Percentiles rank a stretch among this genome's conserved stretches.
Evolutionary conservation across 2,329 filamentous ascomycete genomes (phyloP).

Genomic region (Pestalotiopsis sp.): DNA sequence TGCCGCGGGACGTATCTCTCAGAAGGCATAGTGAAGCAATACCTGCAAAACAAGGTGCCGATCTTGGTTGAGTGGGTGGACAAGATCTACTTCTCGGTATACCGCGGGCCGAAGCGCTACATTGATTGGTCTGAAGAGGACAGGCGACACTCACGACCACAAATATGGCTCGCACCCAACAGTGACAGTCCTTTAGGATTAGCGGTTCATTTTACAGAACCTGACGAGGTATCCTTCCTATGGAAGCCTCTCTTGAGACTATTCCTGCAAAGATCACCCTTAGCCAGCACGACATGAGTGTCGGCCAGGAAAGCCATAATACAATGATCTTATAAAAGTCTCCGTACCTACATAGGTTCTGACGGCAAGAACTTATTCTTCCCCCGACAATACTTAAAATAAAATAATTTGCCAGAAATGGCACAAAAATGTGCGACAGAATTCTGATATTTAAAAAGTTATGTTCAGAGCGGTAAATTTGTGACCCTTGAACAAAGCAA

Average conservation of each 20-base stretch:
- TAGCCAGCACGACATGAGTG: background rate
- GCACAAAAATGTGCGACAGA: too few relatives aligned
- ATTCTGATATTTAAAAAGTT: too few relatives aligned
- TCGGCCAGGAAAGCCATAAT: too few relatives aligned
- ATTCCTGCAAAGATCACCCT: background rate
- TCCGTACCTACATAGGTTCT: background rate
- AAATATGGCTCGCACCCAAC: slow-evolving; percentile 8
- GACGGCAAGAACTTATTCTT: background rate
- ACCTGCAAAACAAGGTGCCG: background rate
- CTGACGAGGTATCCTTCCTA: slow-evolving; percentile 8
- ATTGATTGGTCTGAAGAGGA: slow-evolving; percentile 8
- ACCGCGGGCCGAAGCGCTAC: slow-evolving; percentile 13
- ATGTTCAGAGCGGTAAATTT: too few relatives aligned
- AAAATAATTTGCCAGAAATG: too few relatives aligned
- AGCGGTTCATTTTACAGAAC: background rate
- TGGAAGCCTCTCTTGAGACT: slow-evolving; percentile 6
- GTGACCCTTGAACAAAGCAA: too few relatives aligned
- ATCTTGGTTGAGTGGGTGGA: slow-evolving; percentile 15
- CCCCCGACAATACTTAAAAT: background rate
- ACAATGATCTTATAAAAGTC: background rate
- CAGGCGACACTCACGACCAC: background rate
- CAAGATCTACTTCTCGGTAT: slow-evolving; percentile 13
- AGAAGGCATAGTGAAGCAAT: background rate
- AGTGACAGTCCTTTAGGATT: slow-evolving; percentile 1
- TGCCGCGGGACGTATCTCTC: background rate